These are phyloP conservation scores for Datura wrightii DNA, from an alignment of 257 asterid genomes.

Conservation along the genomic window DNA sequence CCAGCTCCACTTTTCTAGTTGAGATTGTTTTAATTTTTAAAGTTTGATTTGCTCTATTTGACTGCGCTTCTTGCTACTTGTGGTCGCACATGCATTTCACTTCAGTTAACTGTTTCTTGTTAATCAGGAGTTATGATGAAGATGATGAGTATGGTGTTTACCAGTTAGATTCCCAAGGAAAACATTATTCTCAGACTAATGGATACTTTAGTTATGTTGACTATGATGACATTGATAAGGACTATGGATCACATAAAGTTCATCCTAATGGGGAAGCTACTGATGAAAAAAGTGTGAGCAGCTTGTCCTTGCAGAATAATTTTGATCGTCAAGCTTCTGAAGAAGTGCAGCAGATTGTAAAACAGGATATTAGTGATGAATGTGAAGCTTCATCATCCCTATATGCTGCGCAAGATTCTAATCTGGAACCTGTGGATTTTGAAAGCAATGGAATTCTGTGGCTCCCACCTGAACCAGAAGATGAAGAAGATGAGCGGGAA, in stretches of 20 bases:
- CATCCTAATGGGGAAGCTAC: constrained; percentile 67
- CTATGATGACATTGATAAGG: constrained; percentile 57
- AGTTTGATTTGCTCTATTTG: constrained; percentile 3
- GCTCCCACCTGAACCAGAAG: constrained; percentile 99
- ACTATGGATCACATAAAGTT: constrained; percentile 58
- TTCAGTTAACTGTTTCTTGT: constrained; percentile 23
- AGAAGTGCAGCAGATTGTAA: constrained; percentile 56
- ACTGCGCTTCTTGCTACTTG: constrained; percentile 24
- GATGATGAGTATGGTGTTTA: constrained; percentile 72
- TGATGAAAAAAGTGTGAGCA: constrained; percentile 54
- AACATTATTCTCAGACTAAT: constrained; percentile 58
- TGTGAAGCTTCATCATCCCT: constrained; percentile 77
- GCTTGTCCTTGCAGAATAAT: constrained; percentile 48
- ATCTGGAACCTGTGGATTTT: constrained; percentile 79
- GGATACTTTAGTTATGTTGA: constrained; percentile 62
- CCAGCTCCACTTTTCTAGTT: constrained; percentile 5
- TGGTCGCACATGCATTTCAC: constrained; percentile 17
- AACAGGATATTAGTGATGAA: constrained; percentile 67
- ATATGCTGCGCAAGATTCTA: constrained; percentile 69
- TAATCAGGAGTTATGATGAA: constrained; percentile 77
- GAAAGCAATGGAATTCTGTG: constrained; percentile 90
- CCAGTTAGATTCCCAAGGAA: constrained; percentile 49
- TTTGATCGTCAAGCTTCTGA: constrained; percentile 57
- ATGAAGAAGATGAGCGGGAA: constrained; percentile 88
- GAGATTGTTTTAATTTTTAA: not conserved